Conservation (phyloP, 164 flowering plant species). For the Macadamia integrifolia region DNA sequence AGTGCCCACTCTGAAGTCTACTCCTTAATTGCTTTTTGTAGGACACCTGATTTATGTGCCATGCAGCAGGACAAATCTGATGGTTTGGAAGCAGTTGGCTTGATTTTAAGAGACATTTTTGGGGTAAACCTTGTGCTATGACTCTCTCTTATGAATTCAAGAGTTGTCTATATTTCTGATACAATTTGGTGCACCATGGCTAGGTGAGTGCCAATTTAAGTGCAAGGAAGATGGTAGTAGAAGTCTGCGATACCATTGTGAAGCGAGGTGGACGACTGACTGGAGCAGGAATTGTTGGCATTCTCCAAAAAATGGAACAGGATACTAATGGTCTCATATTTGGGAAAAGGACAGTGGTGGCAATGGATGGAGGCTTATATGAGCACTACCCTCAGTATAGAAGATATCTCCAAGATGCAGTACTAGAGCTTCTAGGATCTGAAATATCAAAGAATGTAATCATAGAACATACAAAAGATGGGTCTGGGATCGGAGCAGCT, state of each 20-base stretch:
- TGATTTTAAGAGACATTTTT: constrained; percentile 34
- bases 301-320: constrained; percentile 74
- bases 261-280: constrained; percentile 77
- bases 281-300: constrained; percentile 92
- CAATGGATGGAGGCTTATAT: constrained; percentile 87
- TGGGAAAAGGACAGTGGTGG: constrained; percentile 75
- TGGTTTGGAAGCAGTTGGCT: constrained; percentile 50
- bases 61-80: constrained; percentile 70
- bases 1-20: background rate
- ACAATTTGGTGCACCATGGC: background rate
- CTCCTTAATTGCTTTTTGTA: constrained; percentile 13
- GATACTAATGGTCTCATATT: constrained; percentile 52
- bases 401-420: constrained; percentile 58
- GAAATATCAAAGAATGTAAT: constrained; percentile 49
- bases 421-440: constrained; percentile 60
- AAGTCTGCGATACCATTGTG: constrained; percentile 68
- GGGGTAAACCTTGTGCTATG: constrained; percentile 39
- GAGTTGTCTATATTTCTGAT: background rate
- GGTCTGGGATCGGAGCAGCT: constrained; percentile 94
- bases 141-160: too few relatives aligned
- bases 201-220: constrained; percentile 40
- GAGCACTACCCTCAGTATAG: constrained; percentile 75
- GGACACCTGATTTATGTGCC: constrained; percentile 66
- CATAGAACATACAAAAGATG: constrained; percentile 80
- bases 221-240: constrained; percentile 46